Evolutionary conservation across 2,329 filamentous ascomycete species (phyloP), one percentile per base, ranked within the genome.

Genomic region (Stagonosporopsis chrysanthemi): DNA sequence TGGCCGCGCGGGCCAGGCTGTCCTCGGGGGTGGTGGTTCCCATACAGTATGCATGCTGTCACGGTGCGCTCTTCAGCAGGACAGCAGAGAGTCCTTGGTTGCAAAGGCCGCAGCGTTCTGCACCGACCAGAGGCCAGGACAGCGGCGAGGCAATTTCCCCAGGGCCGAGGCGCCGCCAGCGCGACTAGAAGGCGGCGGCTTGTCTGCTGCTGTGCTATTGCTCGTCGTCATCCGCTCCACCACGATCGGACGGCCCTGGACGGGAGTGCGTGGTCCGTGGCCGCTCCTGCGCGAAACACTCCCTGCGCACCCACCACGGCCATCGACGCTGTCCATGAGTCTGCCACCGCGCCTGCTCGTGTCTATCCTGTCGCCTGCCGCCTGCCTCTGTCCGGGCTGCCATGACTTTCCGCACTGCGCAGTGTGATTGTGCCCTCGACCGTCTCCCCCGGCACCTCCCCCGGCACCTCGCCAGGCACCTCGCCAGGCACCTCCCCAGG

Each of bases 281-380:
- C 31, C 40, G 44, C 39, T 40, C 45, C 43, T 54, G 50, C 56
- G 19, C 56, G 56, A 58, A 58, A 58, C 56, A 58, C 49, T 50
- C 49, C 52, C 48, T 47, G 35, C 43, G 49, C 50, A 53, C 50
- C 50, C 29, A 31, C 29, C 29, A 31, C 29, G 7, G 29, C 29
- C 29, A 9, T 4, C 29, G 29, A 12, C 29, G n/a, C 17, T 22
- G 54, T 44, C 39, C 54, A 49, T 52, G 42, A 39, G 8, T 33
- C 54, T 57, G 84, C 7, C 83, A 72, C 41, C 84, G 72, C 65
- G 85, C 83, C 42, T 44, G 54, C 7, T 28, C 22, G 14, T 24
- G 15, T 2, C 23, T 17, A 14, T 26, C 23, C 23, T 42, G 40
- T 28, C 23, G 29, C 11, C 29, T n/a, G 31, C 7, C 42, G 52